Percentiles rank a stretch among this genome's conserved stretches.
Conservation (phyloP, 805 yeast genomes). For the Blastobotrys chiropterorum region DNA sequence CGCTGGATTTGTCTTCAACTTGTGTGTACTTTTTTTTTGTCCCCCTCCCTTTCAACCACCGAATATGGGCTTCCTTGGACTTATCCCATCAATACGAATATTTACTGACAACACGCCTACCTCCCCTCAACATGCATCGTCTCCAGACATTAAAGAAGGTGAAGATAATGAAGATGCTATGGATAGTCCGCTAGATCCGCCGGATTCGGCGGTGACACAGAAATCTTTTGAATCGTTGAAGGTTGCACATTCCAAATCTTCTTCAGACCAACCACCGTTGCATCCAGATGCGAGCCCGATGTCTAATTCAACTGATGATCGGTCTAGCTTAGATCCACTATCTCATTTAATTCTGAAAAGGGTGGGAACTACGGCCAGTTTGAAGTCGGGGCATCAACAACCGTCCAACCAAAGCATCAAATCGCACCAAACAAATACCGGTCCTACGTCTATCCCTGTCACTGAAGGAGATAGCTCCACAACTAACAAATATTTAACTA, state of each 20-base stretch:
- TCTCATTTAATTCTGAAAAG: constrained; percentile 12
- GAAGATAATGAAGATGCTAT: background rate
- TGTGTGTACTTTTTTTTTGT: background rate
- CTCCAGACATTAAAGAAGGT: background rate
- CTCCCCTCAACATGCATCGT: background rate
- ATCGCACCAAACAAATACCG: background rate
- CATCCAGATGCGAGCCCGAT: background rate
- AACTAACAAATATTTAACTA: background rate
- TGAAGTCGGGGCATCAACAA: background rate
- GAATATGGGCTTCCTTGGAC: constrained; percentile 8
- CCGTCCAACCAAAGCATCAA: constrained; percentile 1
- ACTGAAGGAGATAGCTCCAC: background rate
- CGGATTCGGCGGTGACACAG: background rate
- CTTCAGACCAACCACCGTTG: background rate
- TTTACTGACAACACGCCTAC: constrained; percentile 1
- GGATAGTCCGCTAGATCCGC: background rate
- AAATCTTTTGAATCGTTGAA: constrained; percentile 1
- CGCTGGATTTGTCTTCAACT: background rate
- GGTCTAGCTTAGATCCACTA: constrained; percentile 11
- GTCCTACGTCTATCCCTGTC: background rate
- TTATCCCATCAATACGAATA: constrained; percentile 6
- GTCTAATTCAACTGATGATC: background rate
- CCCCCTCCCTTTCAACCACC: background rate
- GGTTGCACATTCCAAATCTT: background rate
- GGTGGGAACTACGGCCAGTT: constrained; percentile 1